A percentile compares a stretch with the other conserved stretches of the same genome.
Conservation (phyloP, 164 flowering plant genomes). For the Cinnamomum micranthum region DNA sequence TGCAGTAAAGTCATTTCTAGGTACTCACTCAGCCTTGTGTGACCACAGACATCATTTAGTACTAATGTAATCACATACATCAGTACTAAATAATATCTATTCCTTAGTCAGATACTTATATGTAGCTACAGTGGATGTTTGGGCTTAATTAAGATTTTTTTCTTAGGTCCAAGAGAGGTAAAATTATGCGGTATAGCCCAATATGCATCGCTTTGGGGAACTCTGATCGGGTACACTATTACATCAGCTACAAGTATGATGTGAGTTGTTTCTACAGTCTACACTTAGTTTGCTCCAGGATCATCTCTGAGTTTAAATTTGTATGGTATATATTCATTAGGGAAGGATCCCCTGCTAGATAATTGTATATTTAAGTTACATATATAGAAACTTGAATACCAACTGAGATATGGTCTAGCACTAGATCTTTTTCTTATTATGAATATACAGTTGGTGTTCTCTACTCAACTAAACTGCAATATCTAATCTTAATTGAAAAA, state of each 20-base stretch:
- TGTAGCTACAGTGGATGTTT: background rate
- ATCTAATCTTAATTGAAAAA: background rate
- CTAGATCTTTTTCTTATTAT: background rate
- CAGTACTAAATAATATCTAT: too few species aligned
- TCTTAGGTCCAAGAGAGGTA: constrained; percentile 23
- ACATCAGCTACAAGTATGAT: constrained; percentile 32
- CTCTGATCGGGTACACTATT: constrained; percentile 30
- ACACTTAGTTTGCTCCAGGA: too few species aligned
- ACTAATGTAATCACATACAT: too few species aligned
- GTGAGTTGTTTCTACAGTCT: constrained; percentile 14
- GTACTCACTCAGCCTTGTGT: background rate
- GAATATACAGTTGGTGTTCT: background rate
- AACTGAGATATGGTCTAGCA: too few species aligned
- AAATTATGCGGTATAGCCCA: constrained; percentile 22
- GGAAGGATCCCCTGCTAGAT: too few species aligned
- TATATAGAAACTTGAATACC: too few species aligned
- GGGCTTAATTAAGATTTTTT: background rate
- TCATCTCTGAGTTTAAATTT: too few species aligned
- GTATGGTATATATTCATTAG: too few species aligned
- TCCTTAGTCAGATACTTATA: background rate
- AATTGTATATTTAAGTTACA: too few species aligned
- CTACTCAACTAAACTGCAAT: background rate
- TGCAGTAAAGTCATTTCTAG: constrained; percentile 9
- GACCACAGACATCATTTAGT: background rate
- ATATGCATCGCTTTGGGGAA: constrained; percentile 25